These are phyloP conservation scores for Pseudogymnoascus sp. DNA, from an alignment of 2,329 filamentous ascomycete species.

Conservation along the genomic window DNA sequence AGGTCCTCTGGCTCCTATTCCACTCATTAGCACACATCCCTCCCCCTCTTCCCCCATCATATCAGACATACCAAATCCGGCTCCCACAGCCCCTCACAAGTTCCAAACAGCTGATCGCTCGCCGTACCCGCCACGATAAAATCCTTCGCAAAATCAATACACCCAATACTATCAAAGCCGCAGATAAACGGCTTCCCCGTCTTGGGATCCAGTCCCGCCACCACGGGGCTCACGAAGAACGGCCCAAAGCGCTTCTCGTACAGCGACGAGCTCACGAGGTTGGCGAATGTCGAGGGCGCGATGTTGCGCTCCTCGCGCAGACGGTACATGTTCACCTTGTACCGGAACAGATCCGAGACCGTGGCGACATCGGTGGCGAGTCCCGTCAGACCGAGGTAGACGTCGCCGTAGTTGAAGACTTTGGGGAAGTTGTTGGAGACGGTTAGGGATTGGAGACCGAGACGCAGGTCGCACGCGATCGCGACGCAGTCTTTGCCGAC, in stretches of 20 bases:
- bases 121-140: conserved; percentile 97
- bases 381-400: conserved; percentile 91
- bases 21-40: conserved; percentile 8
- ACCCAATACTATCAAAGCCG: conserved; percentile 97
- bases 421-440: conserved; percentile 99
- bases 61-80: conserved; percentile 68
- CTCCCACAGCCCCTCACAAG: conserved; percentile 97
- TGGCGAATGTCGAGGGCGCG: conserved; percentile 87
- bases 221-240: conserved; percentile 90
- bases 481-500: conserved; percentile 99
- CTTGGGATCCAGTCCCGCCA: conserved; percentile 91
- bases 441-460: conserved; percentile 91
- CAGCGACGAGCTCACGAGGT: conserved; percentile 81
- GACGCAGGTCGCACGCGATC: conserved; percentile 96
- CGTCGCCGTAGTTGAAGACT: conserved; percentile 94
- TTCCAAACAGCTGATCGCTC: conserved; percentile 96
- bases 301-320: conserved; percentile 97
- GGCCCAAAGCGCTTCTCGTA: conserved; percentile 96
- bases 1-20: conserved; percentile 77
- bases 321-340: conserved; percentile 99
- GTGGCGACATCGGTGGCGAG: conserved; percentile 93
- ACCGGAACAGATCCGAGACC: conserved; percentile 94
- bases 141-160: conserved; percentile 99
- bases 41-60: neutral
- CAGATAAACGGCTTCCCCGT: conserved; percentile 95